Evolutionary conservation across 1,139 yeast genomes (phyloP), one percentile per base, ranked within the genome.

Genomic region (Candida dubliniensis): DNA sequence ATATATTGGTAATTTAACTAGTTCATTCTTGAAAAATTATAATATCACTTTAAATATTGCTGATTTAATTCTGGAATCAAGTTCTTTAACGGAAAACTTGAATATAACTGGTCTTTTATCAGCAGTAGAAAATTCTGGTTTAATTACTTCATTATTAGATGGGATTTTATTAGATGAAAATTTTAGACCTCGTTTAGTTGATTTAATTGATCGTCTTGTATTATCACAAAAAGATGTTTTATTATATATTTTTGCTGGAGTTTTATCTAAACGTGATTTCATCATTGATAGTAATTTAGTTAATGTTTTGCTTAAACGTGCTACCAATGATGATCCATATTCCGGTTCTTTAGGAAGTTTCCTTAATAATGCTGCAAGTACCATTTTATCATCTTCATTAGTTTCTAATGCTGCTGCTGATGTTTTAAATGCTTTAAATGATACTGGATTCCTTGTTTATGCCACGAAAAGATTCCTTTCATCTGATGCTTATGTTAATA

Each of bases 371-470:
- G 41, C 67, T 11, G 58, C 60, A 13, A 61, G 65, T 3, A 48
- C 66, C 1, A 52, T 67, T 29, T 58, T 73, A 47, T 52, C 58
- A 27, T 69, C 76, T 2, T 45, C 56, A n/a, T 27, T 64, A 4
- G 60, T 71, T 40, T 55, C 55, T 31, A 47, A 53, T 35, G 51
- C 64, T 4, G 56, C 70, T 23, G 54, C 52, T 25, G 71, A 63
- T 42, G 53, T 61, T 8, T 55, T 69, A 36, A 57, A 60, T 40
- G 73, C 77, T 4, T 64, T 74, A 46, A 74, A 74, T 56, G 70
- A 71, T 47, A 71, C 78, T 8, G 75, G 73, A 8, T 58, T 74
- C 42, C 66, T 65, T n/a, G 70, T 68, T 18, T 69, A 71, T 52
- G 59, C 66, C 5, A 56, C 69, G 26, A 71, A 74, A 54, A 51